Evolutionary conservation across 2,329 filamentous ascomycete species (phyloP).

Genomic region (Cladosporium austrohemisphaericum): DNA sequence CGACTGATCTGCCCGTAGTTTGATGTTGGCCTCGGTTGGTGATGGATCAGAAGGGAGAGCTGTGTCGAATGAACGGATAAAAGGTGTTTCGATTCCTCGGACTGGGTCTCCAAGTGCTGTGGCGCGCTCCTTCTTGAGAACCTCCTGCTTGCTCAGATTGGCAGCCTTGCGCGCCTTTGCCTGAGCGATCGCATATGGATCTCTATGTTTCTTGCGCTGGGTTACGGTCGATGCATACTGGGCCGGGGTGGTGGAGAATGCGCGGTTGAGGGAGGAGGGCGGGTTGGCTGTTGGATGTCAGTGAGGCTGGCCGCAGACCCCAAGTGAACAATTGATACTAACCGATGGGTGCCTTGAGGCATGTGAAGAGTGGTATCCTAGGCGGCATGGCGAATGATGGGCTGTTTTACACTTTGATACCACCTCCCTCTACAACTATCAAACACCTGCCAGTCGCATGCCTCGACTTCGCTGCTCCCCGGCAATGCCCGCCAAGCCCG

Average conservation of each 20-base stretch:
- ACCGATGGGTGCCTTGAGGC: conserved; percentile 42
- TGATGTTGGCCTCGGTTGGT: conserved; percentile 22
- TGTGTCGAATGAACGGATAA: conserved; percentile 75
- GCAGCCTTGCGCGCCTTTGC: conserved; percentile 78
- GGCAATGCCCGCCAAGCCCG: conserved; percentile 14
- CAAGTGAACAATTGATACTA: conserved; percentile 10
- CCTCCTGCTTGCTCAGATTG: conserved; percentile 71
- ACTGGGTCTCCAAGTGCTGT: conserved; percentile 71
- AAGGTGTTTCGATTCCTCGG: conserved; percentile 73
- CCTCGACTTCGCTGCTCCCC: conserved; percentile 12
- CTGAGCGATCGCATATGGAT: conserved; percentile 80
- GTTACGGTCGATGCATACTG: conserved; percentile 54
- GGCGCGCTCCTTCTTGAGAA: conserved; percentile 63
- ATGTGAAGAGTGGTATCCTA: conserved; percentile 43
- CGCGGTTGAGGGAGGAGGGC: conserved; percentile 23
- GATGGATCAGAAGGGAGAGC: conserved; percentile 40
- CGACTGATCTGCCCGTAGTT: conserved; percentile 4
- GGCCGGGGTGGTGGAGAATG: conserved; percentile 62
- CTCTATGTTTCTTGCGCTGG: conserved; percentile 64
- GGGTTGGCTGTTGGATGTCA: conserved; percentile 14
- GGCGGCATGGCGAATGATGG: conserved; percentile 40
- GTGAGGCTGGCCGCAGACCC: not conserved
- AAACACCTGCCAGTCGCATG: conserved; percentile 11
- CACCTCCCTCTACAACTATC: conserved; percentile 1
- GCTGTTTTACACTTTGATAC: conserved; percentile 4